These are phyloP conservation scores for Pascua guehoae DNA, from an alignment of 1,284 basidiomycete genomes.

Conservation along the genomic window DNA sequence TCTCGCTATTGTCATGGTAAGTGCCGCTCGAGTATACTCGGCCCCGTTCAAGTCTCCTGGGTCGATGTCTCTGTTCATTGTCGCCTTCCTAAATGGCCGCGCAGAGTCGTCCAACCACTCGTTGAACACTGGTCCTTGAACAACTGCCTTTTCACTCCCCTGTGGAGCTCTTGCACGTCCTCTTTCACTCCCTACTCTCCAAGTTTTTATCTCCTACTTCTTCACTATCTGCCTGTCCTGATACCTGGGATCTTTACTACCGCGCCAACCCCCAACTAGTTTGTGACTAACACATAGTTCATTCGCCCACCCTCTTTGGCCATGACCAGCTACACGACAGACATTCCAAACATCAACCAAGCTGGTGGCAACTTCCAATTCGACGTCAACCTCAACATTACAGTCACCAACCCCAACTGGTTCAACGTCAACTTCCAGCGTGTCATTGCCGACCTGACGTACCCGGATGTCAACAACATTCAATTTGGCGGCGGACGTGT, in stretches of 20 bases:
- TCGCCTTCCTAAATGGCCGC: too few relatives aligned
- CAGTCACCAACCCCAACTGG: slow-evolving; percentile 79
- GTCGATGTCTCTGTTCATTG: too few relatives aligned
- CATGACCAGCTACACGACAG: slow-evolving; percentile 58
- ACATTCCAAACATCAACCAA: slow-evolving; percentile 25
- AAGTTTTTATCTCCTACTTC: too few relatives aligned
- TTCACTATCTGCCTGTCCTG: not conserved
- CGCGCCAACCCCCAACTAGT: not conserved
- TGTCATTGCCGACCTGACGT: slow-evolving; percentile 66
- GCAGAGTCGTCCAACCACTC: too few relatives aligned
- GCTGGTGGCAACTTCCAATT: slow-evolving; percentile 43
- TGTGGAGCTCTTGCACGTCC: too few relatives aligned
- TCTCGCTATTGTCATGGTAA: slow-evolving; percentile 66
- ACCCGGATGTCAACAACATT: slow-evolving; percentile 65
- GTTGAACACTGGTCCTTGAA: too few relatives aligned
- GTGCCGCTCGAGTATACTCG: slow-evolving; percentile 26
- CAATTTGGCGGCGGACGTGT: slow-evolving; percentile 64
- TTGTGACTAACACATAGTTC: slow-evolving; percentile 57
- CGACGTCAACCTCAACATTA: slow-evolving; percentile 65
- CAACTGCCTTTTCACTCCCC: too few relatives aligned
- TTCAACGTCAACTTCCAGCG: slow-evolving; percentile 69
- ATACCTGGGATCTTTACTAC: too few relatives aligned
- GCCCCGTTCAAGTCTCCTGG: too few relatives aligned
- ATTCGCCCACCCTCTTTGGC: slow-evolving; percentile 68
- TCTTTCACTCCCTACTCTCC: too few relatives aligned